Percentiles rank a stretch among this genome's conserved stretches.
phyloP scores from a whole-genome alignment of 306 rosid species.

The Rubus idaeus region DNA sequence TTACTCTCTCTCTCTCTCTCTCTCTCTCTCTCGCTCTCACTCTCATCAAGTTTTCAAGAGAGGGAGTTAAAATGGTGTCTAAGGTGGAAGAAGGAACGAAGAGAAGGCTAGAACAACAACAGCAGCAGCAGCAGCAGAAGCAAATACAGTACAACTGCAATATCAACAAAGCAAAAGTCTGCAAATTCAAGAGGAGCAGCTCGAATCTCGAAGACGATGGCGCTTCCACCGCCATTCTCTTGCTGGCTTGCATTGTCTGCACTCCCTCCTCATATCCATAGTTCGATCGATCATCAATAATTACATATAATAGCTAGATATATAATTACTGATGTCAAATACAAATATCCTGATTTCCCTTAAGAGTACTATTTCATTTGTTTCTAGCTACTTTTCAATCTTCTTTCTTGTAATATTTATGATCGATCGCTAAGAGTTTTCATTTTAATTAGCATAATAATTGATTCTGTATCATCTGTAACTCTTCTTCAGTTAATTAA shows the following conservation, averaged over 20 bases:
- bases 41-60: neutral
- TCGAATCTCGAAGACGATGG: constrained; percentile 79
- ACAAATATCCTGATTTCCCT: neutral
- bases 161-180: constrained; percentile 63
- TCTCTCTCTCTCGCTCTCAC: neutral
- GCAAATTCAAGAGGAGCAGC: constrained; percentile 86
- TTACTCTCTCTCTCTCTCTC: constrained; percentile 1
- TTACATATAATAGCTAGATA: neutral
- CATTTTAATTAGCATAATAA: neutral
- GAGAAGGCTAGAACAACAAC: constrained; percentile 35
- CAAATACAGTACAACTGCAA: constrained; percentile 53
- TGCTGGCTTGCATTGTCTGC: constrained; percentile 96
- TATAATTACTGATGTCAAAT: constrained; percentile 3
- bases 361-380: neutral
- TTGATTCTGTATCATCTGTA: neutral
- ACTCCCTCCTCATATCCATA: constrained; percentile 49
- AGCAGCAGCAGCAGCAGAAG: constrained; percentile 46
- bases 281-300: neutral
- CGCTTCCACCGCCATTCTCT: constrained; percentile 87
- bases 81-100: constrained; percentile 76
- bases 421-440: neutral
- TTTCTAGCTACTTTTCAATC: neutral
- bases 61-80: constrained; percentile 52
- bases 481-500: neutral
- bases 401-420: neutral